Evolutionary conservation across 352 stramenopile species (phyloP), one percentile per base, ranked within the genome.

Genomic region (Globisporangium nagaii): DNA sequence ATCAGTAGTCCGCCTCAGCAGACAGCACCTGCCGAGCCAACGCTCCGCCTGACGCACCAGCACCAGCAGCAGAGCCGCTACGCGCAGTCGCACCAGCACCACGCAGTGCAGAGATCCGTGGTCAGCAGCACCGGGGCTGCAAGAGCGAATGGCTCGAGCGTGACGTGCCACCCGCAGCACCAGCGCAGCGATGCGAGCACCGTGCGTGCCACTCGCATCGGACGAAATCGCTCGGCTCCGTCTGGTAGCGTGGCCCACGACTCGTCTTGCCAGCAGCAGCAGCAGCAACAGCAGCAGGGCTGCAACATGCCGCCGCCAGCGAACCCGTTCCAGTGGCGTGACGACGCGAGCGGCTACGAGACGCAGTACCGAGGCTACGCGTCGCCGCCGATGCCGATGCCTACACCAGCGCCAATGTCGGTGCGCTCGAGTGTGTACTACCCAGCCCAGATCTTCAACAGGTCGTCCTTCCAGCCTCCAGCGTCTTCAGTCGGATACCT

Each of bases 291-390:
- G 20, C 4, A 22, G 20, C n/a, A 27, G 11, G 9, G 15, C 12
- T 25, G 15, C 4, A 1, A n/a, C 22, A 48, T 48, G 42, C 15
- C 51, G 20, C 40, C 43, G 19, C 22, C 32, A 28, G 25, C 47
- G 32, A 52, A 53, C 31, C 43, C 32, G n/a, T 40, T 47, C 32
- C 53, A 52, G 19, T 44, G 45, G 22, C 42, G 45, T 4, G 45
- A 60, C 15, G 36, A 48, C 4, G 10, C 9, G 10, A 34, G 15
- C 28, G 4, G 3, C 12, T 20, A 22, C 39, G 22, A 49, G 15
- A 49, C 3, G 4, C 36, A 42, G 30, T 40, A 48, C 50, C 17
- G 10, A 56, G 17, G 35, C 9, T 39, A 48, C 39, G 17, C 24
- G 15, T 19, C 7, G 15, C 15, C 25, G 17, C 17, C 19, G n/a